phyloP scores from a whole-genome alignment of 257 asterid species.

The Dorcoceras hygrometricum region DNA sequence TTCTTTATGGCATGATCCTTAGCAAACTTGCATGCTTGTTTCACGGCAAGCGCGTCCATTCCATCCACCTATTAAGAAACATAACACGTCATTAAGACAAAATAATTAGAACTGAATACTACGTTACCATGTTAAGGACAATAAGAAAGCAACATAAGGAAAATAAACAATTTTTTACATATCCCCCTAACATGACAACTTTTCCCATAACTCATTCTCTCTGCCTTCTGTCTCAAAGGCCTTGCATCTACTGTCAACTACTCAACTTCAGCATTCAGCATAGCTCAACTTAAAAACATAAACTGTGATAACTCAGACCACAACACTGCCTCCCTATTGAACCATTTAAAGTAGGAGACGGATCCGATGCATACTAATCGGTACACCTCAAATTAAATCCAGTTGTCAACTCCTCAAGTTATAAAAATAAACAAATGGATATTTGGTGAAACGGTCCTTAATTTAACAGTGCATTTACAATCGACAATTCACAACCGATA shows the following conservation, averaged over 20 bases:
- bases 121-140: not conserved
- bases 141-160: not conserved
- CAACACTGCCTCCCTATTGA: not conserved
- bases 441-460: conserved; percentile 2
- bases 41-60: conserved; percentile 95
- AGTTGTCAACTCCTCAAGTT: too few species aligned
- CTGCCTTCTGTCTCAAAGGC: not conserved
- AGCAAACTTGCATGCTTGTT: conserved; percentile 95
- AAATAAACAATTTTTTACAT: not conserved
- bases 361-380: not conserved
- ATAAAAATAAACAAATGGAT: too few species aligned
- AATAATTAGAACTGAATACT: conserved; percentile 3
- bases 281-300: too few species aligned
- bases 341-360: conserved; percentile 1
- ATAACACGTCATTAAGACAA: conserved; percentile 1
- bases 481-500: conserved; percentile 9
- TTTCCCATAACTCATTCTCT: conserved; percentile 4
- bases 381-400: too few species aligned
- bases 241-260: conserved; percentile 16
- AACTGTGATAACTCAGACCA: too few species aligned
- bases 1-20: conserved; percentile 86
- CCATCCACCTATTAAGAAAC: conserved; percentile 77
- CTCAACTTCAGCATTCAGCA: not conserved
- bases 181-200: conserved; percentile 14
- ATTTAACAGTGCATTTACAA: not conserved